Percentiles rank a stretch among this genome's conserved stretches.
phyloP scores from a whole-genome alignment of 495 filamentous ascomycete species.

The Lasiosphaeria ovina region DNA sequence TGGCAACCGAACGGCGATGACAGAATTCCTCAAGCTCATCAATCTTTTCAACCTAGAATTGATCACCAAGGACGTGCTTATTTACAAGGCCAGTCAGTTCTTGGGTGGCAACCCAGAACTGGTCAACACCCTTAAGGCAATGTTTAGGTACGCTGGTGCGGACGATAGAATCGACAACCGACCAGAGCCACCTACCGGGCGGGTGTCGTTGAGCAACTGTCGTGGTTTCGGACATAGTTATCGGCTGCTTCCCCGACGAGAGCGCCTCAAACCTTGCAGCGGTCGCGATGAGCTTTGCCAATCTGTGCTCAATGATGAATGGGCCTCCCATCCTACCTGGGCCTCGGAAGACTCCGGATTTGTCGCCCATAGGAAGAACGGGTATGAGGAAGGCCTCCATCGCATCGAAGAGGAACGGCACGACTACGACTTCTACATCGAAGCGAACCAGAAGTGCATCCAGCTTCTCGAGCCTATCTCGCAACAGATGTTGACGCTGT shows the following conservation, averaged over 20 bases:
- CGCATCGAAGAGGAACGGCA: conserved; percentile 97
- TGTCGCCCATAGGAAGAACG: conserved; percentile 95
- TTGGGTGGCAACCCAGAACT: conserved; percentile 86
- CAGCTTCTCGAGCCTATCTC: conserved; percentile 93
- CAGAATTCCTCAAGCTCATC: conserved; percentile 92
- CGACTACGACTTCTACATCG: conserved; percentile 98
- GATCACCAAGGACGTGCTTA: conserved; percentile 75
- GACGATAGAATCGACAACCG: conserved; percentile 79
- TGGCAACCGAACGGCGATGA: conserved; percentile 83
- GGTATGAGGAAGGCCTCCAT: conserved; percentile 87
- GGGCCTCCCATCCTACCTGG: conserved; percentile 99
- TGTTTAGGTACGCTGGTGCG: conserved; percentile 67
- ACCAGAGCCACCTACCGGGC: conserved; percentile 66
- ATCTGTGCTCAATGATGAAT: conserved; percentile 91
- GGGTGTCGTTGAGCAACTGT: conserved; percentile 88
- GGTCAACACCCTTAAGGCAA: conserved; percentile 77
- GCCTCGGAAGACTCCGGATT: conserved; percentile 98
- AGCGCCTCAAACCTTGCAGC: conserved; percentile 82
- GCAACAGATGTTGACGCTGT: conserved; percentile 77
- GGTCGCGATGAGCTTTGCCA: conserved; percentile 93
- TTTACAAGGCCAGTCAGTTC: conserved; percentile 77
- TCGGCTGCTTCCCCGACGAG: conserved; percentile 82
- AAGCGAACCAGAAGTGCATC: conserved; percentile 87
- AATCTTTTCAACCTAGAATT: conserved; percentile 90
- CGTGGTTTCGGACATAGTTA: conserved; percentile 93